Evolutionary conservation across 257 asterid genomes (phyloP).

Genomic region (Lavandula angustifolia): DNA sequence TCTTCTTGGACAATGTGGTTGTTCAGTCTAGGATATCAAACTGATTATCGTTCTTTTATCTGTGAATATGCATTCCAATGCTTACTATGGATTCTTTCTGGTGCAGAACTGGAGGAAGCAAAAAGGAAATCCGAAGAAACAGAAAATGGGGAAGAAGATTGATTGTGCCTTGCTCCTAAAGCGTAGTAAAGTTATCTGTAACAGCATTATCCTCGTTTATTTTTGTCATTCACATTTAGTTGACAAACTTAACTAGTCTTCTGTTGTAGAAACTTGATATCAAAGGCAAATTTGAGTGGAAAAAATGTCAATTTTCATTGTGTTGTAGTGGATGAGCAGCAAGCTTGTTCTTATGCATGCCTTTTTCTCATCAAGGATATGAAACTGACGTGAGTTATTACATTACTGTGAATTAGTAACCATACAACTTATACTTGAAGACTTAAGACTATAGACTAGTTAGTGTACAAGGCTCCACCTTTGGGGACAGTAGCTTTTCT

Average conservation of each 20-base stretch:
- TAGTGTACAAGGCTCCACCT: too few species aligned
- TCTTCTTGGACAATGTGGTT: neutral
- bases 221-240: neutral
- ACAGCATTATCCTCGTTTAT: neutral
- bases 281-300: too few species aligned
- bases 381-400: neutral
- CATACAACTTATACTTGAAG: too few species aligned
- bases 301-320: neutral
- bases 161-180: constrained; percentile 9
- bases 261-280: neutral
- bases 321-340: neutral
- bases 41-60: neutral
- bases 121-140: constrained; percentile 41
- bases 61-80: constrained; percentile 7
- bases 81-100: constrained; percentile 17
- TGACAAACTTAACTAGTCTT: neutral
- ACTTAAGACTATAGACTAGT: too few species aligned
- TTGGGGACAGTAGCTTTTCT: too few species aligned
- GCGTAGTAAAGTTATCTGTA: neutral
- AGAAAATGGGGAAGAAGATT: constrained; percentile 44
- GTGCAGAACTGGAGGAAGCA: constrained; percentile 57
- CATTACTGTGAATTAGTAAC: neutral
- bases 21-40: constrained; percentile 1
- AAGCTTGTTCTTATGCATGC: neutral
- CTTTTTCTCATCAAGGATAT: too few species aligned